phyloP scores from a whole-genome alignment of 2,329 filamentous ascomycete species.

The Aspergillus calidoustus region DNA sequence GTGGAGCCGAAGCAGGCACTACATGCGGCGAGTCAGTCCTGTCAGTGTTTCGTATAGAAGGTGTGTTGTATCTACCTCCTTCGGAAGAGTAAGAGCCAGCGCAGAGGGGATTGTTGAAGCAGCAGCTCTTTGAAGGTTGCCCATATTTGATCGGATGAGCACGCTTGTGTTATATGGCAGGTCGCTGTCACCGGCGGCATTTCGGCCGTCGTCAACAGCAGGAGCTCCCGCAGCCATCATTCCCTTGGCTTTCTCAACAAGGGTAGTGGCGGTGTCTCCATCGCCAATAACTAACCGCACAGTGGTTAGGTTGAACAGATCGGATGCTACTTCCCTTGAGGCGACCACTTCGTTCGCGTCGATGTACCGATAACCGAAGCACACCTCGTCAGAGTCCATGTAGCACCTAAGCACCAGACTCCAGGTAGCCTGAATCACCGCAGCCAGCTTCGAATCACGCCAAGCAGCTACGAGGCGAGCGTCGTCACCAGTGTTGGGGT shows the following conservation, averaged over 20 bases:
- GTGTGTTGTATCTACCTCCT: slow-evolving; percentile 33
- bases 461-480: slow-evolving; percentile 37
- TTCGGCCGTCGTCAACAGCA: slow-evolving; percentile 19
- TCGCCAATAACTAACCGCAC: slow-evolving; percentile 36
- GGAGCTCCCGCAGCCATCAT: slow-evolving; percentile 15
- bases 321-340: slow-evolving; percentile 16
- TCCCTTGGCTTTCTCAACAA: slow-evolving; percentile 34
- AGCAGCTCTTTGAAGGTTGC: slow-evolving; percentile 24
- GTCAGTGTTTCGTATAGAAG: background rate
- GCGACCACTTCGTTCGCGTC: slow-evolving; percentile 24
- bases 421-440: slow-evolving; percentile 50
- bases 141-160: slow-evolving; percentile 37
- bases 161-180: slow-evolving; percentile 42
- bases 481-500: slow-evolving; percentile 34
- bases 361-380: slow-evolving; percentile 50
- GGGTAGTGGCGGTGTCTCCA: slow-evolving; percentile 29
- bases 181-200: slow-evolving; percentile 20
- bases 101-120: slow-evolving; percentile 29
- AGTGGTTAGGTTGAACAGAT: slow-evolving; percentile 22
- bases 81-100: slow-evolving; percentile 35
- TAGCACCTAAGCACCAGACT: slow-evolving; percentile 51
- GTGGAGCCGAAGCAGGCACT: slow-evolving; percentile 44
- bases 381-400: slow-evolving; percentile 51
- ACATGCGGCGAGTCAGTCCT: slow-evolving; percentile 7
- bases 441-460: slow-evolving; percentile 29